Evolutionary conservation across 148 eudicot genomes (phyloP).

Genomic region (Diospyros lotus): DNA sequence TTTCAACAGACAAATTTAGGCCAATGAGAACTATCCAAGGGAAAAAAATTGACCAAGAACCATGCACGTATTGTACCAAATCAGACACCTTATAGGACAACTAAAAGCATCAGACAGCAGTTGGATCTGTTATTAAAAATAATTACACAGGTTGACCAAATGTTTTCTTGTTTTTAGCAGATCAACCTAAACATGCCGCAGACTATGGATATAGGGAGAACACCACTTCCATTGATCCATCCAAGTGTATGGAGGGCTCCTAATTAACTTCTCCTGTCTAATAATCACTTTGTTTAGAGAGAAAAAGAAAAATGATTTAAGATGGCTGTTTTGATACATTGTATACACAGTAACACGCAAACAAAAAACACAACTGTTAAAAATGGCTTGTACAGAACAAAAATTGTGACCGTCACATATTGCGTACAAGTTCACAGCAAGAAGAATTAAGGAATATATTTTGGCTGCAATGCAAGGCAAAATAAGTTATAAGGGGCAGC

Average conservation of each 20-base stretch:
- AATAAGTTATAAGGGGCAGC: not conserved
- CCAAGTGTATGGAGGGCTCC: not conserved
- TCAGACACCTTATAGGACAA: not conserved
- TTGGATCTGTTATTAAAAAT: too few relatives aligned
- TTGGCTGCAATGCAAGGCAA: not conserved
- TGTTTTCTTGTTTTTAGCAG: not conserved
- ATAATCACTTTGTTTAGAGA: not conserved
- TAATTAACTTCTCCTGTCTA: not conserved
- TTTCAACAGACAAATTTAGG: conserved; percentile 11
- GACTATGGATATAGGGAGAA: not conserved
- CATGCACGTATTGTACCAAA: not conserved
- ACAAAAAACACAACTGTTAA: too few relatives aligned
- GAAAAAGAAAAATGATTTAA: not conserved
- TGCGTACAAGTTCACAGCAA: not conserved
- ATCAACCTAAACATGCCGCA: not conserved
- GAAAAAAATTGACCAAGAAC: not conserved
- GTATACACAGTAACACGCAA: not conserved
- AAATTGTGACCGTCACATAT: not conserved
- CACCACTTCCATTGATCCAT: not conserved
- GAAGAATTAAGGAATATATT: not conserved
- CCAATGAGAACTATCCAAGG: not conserved
- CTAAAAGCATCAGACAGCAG: not conserved
- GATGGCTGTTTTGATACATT: not conserved
- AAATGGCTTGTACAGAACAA: not conserved
- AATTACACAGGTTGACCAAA: too few relatives aligned